These are phyloP conservation scores for cucumber (Cucumis sativus) DNA, from an alignment of 306 rosid genomes.

Conservation along the genomic window DNA sequence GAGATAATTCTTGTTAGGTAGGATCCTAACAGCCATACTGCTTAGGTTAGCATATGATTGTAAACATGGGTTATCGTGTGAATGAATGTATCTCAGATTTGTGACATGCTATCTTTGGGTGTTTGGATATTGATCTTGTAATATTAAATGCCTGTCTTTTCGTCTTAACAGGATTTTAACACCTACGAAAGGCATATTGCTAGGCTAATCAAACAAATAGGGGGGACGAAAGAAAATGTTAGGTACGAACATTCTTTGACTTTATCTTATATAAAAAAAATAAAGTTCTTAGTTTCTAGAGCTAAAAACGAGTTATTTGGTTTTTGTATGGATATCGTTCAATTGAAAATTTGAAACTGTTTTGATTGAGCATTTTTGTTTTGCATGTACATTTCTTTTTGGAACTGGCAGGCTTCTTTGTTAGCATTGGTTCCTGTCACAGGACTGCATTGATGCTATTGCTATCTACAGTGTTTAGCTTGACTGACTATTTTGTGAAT, in stretches of 20 bases:
- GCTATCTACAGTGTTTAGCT: neutral
- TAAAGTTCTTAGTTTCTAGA: too few species aligned
- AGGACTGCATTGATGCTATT: neutral
- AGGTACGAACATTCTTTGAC: constrained; percentile 25
- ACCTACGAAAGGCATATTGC: constrained; percentile 46
- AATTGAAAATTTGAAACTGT: neutral
- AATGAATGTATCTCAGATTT: neutral
- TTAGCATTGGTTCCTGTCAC: neutral
- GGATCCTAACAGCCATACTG: neutral
- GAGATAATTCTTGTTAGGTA: too few species aligned
- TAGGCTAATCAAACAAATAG: constrained; percentile 52
- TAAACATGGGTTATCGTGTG: neutral
- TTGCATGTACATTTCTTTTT: neutral
- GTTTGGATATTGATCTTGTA: too few species aligned
- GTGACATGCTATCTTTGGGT: too few species aligned
- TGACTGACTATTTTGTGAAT: neutral
- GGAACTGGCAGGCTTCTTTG: neutral
- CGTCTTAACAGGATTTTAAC: constrained; percentile 32
- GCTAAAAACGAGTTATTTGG: neutral
- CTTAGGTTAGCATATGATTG: neutral
- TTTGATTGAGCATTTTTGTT: neutral
- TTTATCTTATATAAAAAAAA: too few species aligned
- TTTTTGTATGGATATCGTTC: neutral
- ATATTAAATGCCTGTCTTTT: neutral
- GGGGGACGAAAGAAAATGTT: constrained; percentile 55